Conservation (phyloP, 2,329 filamentous ascomycete genomes). For the Ampelomyces quisqualis region DNA sequence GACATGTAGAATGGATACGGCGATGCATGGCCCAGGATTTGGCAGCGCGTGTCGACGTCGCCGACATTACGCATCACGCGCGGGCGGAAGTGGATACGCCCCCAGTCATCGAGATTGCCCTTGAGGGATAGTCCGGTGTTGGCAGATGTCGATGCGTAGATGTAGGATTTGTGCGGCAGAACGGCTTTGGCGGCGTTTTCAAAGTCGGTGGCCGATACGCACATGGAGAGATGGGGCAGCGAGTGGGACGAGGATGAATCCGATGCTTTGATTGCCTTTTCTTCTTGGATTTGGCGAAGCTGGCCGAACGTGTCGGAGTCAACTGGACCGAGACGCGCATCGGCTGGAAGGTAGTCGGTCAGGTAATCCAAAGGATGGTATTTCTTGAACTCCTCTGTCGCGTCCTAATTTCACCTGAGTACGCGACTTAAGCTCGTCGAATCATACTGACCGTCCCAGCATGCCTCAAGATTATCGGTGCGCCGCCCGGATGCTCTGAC, state of each 20-base stretch:
- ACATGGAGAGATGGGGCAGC: constrained; percentile 34
- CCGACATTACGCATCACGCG: constrained; percentile 41
- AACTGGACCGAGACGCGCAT: constrained; percentile 30
- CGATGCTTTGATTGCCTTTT: constrained; percentile 20
- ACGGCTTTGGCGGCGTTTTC: constrained; percentile 36
- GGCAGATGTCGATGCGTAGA: constrained; percentile 40
- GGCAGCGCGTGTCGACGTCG: constrained; percentile 31
- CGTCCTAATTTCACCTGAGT: constrained; percentile 23
- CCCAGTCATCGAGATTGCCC: constrained; percentile 38
- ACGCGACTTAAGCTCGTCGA: background rate
- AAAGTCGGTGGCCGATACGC: constrained; percentile 37
- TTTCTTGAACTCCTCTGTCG: constrained; percentile 39
- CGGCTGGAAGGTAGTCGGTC: constrained; percentile 31
- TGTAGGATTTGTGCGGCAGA: constrained; percentile 36
- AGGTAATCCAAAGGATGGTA: constrained; percentile 38
- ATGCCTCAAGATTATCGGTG: constrained; percentile 43
- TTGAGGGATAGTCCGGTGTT: constrained; percentile 36
- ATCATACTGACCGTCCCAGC: constrained; percentile 48
- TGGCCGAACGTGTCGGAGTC: constrained; percentile 37
- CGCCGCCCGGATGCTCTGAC: constrained; percentile 62
- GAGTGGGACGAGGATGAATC: constrained; percentile 22
- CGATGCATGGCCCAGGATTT: constrained; percentile 39
- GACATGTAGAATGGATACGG: constrained; percentile 45
- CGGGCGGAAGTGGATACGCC: constrained; percentile 39
- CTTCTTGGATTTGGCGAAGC: constrained; percentile 24